Percentiles rank a stretch among this genome's conserved stretches.
phyloP scores from a whole-genome alignment of 2,329 filamentous ascomycete genomes.

The Myriosclerotinia duriaeana region DNA sequence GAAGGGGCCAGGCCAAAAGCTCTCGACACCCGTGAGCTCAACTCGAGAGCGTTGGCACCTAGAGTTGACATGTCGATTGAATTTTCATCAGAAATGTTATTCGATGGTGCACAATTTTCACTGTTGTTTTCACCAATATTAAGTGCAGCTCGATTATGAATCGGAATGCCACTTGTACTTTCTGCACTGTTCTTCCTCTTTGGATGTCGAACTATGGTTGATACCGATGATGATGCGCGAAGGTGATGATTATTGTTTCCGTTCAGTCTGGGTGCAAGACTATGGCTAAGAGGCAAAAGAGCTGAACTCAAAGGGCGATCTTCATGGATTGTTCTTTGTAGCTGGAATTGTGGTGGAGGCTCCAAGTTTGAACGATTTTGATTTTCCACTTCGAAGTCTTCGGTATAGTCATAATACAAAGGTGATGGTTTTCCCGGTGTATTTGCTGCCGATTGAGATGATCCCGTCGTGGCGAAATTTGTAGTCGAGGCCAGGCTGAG shows the following conservation, averaged over 20 bases:
- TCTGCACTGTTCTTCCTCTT: slow-evolving; percentile 15
- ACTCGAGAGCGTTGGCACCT: slow-evolving; percentile 31
- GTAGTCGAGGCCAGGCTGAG: slow-evolving; percentile 39
- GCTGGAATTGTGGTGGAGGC: slow-evolving; percentile 36
- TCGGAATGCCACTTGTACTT: neutral
- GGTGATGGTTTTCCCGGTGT: slow-evolving; percentile 38
- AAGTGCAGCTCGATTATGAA: neutral
- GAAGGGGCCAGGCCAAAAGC: slow-evolving; percentile 33
- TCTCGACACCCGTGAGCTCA: slow-evolving; percentile 34
- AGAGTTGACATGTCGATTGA: slow-evolving; percentile 29
- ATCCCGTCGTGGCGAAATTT: slow-evolving; percentile 31
- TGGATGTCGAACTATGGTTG: slow-evolving; percentile 23
- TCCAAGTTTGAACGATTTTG: slow-evolving; percentile 26
- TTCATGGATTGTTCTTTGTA: slow-evolving; percentile 38
- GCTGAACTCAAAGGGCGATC: slow-evolving; percentile 34
- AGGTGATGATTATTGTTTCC: slow-evolving; percentile 22
- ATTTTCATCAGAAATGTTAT: slow-evolving; percentile 18
- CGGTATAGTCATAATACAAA: slow-evolving; percentile 42
- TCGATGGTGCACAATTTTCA: slow-evolving; percentile 1
- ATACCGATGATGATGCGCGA: slow-evolving; percentile 28
- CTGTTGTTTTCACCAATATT: neutral
- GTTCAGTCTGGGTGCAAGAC: slow-evolving; percentile 16
- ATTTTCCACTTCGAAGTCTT: slow-evolving; percentile 39
- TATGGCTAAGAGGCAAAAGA: slow-evolving; percentile 22
- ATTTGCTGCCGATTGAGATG: slow-evolving; percentile 33